A percentile compares a stretch with the other conserved stretches of the same genome.
phyloP scores from a whole-genome alignment of 306 rosid genomes.

The Cicer bijugum region DNA sequence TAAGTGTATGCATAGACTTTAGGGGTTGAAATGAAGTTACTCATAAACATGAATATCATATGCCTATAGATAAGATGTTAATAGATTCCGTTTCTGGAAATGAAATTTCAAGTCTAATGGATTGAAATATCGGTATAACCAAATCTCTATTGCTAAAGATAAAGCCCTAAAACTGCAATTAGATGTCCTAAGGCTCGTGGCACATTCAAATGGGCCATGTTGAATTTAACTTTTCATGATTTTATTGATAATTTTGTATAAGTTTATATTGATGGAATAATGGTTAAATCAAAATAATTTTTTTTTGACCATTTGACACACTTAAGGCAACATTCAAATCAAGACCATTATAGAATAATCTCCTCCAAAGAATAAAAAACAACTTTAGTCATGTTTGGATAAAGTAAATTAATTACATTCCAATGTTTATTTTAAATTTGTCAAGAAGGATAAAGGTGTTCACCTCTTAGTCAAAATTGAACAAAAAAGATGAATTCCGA shows the following conservation, averaged over 20 bases:
- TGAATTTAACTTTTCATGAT: not conserved
- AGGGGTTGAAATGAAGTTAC: too few relatives aligned
- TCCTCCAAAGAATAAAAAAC: not conserved
- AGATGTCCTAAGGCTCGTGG: not conserved
- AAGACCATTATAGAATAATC: not conserved
- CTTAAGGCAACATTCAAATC: not conserved
- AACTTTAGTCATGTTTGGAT: not conserved
- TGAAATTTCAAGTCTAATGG: not conserved
- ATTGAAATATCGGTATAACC: not conserved
- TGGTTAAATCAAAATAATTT: not conserved
- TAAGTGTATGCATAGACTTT: too few relatives aligned
- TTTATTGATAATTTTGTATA: not conserved
- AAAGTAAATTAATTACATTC: not conserved
- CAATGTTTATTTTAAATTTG: not conserved
- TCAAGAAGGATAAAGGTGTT: not conserved
- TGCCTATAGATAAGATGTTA: too few relatives aligned
- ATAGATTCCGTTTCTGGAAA: not conserved
- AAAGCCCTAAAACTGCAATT: not conserved
- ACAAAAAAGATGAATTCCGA: not conserved
- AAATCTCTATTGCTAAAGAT: not conserved
- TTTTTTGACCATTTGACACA: not conserved
- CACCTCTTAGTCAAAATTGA: not conserved
- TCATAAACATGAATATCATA: too few relatives aligned
- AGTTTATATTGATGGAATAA: not conserved
- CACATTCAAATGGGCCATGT: not conserved